A percentile compares a stretch with the other conserved stretches of the same genome.
Conservation (phyloP, 208 protist genomes). For the Acanthamoeba castellanii region DNA sequence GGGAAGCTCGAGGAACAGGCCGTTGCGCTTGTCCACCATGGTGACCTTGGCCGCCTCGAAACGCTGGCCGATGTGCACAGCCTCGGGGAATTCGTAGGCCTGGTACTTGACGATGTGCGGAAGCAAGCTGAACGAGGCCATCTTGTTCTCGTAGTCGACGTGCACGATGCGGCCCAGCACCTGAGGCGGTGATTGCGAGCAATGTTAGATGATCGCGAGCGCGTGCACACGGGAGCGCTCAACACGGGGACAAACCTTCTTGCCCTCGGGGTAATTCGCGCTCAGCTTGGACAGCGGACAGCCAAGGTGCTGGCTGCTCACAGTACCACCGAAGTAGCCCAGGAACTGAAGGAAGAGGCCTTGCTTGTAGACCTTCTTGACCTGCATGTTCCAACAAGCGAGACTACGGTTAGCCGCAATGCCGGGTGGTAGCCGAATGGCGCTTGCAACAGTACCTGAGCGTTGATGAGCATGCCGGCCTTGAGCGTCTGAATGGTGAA, state of each 20-base stretch:
- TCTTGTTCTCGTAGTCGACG: constrained; percentile 68
- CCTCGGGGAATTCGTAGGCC: constrained; percentile 56
- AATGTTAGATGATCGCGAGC: neutral
- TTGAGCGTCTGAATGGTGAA: constrained; percentile 58
- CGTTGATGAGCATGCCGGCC: constrained; percentile 64
- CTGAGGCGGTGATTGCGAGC: neutral
- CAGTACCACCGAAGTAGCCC: constrained; percentile 49
- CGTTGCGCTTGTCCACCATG: neutral
- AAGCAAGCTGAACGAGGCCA: neutral
- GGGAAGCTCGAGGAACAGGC: constrained; percentile 28
- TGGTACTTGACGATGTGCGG: constrained; percentile 39
- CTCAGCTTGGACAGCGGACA: neutral
- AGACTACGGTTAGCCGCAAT: too few relatives aligned
- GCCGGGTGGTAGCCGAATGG: too few relatives aligned
- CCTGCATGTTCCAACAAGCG: neutral
- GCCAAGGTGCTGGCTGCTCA: neutral
- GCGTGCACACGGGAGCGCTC: neutral
- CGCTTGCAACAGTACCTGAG: neutral
- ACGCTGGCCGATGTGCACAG: neutral
- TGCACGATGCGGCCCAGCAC: constrained; percentile 40
- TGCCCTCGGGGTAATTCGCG: neutral
- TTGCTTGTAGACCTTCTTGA: constrained; percentile 71
- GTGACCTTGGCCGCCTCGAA: constrained; percentile 46
- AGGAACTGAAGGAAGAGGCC: constrained; percentile 68
- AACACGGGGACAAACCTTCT: constrained; percentile 31